A percentile compares a stretch with the other conserved stretches of the same genome.
phyloP scores from a whole-genome alignment of 306 rosid species.

The Corylus heterophylla region DNA sequence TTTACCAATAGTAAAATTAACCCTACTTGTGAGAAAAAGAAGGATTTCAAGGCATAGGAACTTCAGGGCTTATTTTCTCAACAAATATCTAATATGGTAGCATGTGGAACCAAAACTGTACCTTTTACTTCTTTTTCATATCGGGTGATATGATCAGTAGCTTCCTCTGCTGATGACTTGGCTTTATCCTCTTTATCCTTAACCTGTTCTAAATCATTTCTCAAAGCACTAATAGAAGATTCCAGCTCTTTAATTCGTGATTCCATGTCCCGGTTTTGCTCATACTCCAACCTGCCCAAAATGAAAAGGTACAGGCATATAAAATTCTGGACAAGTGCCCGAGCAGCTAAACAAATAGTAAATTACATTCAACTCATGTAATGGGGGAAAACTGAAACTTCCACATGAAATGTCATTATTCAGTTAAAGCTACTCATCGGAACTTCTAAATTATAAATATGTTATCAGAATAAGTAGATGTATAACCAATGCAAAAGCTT shows the following conservation, averaged over 20 bases:
- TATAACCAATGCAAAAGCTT: background rate
- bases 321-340: background rate
- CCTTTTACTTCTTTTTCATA: conserved; percentile 76
- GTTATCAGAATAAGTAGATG: background rate
- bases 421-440: background rate
- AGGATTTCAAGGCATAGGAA: background rate
- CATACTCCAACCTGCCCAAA: conserved; percentile 83
- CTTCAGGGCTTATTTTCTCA: background rate
- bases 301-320: background rate
- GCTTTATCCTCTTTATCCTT: conserved; percentile 73
- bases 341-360: conserved; percentile 3
- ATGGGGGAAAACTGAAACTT: conserved; percentile 12
- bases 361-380: background rate
- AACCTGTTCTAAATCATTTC: conserved; percentile 61
- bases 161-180: conserved; percentile 65
- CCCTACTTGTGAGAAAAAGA: too few species aligned
- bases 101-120: conserved; percentile 24
- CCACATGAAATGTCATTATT: background rate
- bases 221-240: conserved; percentile 58
- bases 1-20: too few species aligned
- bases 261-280: conserved; percentile 85
- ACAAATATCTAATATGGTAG: conserved; percentile 5
- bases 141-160: conserved; percentile 56
- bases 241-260: conserved; percentile 72
- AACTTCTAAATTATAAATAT: background rate